Percentiles rank a stretch among this genome's conserved stretches.
phyloP scores from a whole-genome alignment of 306 rosid species.

The Fagus sylvatica region DNA sequence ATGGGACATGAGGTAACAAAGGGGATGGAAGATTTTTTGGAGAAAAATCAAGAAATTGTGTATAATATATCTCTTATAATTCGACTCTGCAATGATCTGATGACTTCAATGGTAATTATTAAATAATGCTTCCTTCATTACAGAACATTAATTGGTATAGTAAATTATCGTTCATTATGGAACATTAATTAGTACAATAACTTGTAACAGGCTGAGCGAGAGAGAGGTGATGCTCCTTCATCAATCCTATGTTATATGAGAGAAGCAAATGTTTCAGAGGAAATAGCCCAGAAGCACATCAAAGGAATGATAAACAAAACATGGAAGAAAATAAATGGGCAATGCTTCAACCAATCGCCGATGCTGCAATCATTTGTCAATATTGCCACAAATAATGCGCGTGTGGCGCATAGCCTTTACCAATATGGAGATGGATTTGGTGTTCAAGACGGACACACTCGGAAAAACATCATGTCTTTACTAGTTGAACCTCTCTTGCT shows the following conservation, averaged over 20 bases:
- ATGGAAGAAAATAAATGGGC: constrained; percentile 48
- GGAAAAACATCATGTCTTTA: constrained; percentile 33
- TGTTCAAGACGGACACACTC: constrained; percentile 37
- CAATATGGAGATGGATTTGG: constrained; percentile 57
- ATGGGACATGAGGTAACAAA: constrained; percentile 14
- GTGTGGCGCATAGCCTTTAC: constrained; percentile 46
- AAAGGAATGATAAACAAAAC: constrained; percentile 31
- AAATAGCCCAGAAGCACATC: constrained; percentile 39
- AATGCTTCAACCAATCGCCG: constrained; percentile 6
- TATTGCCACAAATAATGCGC: constrained; percentile 38
- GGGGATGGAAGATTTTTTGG: constrained; percentile 17
- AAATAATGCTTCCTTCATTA: no score
- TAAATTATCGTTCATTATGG: neutral
- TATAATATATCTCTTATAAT: constrained; percentile 34
- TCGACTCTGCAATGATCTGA: constrained; percentile 39
- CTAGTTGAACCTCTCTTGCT: constrained; percentile 36
- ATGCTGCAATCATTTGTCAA: constrained; percentile 31
- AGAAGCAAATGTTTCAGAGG: constrained; percentile 43
- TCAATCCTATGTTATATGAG: constrained; percentile 53
- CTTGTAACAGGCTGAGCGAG: constrained; percentile 47
- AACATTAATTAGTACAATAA: neutral
- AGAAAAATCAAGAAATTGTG: constrained; percentile 23
- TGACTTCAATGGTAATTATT: constrained; percentile 28
- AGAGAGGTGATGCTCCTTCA: constrained; percentile 65
- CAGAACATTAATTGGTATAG: neutral